A percentile compares a stretch with the other conserved stretches of the same genome.
Conservation (phyloP, 164 flowering plant genomes). For the Sedum album region DNA sequence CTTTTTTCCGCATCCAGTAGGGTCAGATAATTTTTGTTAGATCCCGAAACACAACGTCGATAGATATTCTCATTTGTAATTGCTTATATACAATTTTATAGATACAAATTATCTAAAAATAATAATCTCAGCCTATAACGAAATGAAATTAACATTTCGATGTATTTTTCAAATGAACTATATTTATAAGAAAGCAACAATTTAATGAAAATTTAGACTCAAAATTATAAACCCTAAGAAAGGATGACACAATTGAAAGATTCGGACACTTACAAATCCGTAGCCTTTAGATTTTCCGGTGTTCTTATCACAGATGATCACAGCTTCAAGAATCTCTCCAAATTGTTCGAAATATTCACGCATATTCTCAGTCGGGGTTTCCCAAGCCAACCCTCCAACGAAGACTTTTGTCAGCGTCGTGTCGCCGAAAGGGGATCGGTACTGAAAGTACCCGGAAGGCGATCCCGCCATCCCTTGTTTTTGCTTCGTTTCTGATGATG, state of each 20-base stretch:
- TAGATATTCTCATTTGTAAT: no score
- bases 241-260: neutral
- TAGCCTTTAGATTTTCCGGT: slow-evolving; percentile 48
- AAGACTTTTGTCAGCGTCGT: slow-evolving; percentile 33
- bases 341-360: slow-evolving; percentile 38
- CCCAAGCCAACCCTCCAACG: slow-evolving; percentile 48
- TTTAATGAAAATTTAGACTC: neutral
- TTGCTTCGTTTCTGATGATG: neutral
- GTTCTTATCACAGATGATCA: slow-evolving; percentile 33
- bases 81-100: no score
- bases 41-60: no score
- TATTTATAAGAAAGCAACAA: no score
- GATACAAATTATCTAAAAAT: no score
- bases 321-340: slow-evolving; percentile 49
- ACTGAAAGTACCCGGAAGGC: neutral
- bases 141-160: no score
- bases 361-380: slow-evolving; percentile 27
- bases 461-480: slow-evolving; percentile 1
- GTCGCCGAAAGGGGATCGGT: slow-evolving; percentile 16
- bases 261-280: slow-evolving; percentile 31
- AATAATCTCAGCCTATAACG: no score
- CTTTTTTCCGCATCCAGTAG: no score
- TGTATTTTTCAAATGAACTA: no score
- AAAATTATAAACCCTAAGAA: neutral
- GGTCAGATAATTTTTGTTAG: no score